Evolutionary conservation across 2,329 filamentous ascomycete species (phyloP).

Genomic region (Calonectria pauciramosa): DNA sequence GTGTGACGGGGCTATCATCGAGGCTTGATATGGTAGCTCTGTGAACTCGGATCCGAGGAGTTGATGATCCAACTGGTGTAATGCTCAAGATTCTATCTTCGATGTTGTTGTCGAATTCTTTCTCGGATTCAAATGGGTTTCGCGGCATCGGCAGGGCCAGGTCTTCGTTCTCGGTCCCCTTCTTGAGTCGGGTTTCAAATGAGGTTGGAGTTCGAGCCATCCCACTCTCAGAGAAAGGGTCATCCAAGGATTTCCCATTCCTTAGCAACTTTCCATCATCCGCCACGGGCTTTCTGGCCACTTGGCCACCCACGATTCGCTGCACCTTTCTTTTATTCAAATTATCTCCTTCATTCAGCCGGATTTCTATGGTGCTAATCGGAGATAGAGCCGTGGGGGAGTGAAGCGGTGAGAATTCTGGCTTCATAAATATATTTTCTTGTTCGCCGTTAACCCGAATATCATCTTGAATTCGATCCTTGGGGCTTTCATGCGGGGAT

Average conservation of each 20-base stretch:
- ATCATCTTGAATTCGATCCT: background rate
- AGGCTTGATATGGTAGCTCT: constrained; percentile 33
- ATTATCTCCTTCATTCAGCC: constrained; percentile 52
- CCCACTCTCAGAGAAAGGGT: constrained; percentile 47
- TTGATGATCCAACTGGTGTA: constrained; percentile 54
- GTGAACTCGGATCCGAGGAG: constrained; percentile 49
- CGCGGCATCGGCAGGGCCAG: constrained; percentile 10
- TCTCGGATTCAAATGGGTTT: constrained; percentile 54
- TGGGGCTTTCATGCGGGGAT: constrained; percentile 37
- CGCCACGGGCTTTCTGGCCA: constrained; percentile 47
- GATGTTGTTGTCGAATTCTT: constrained; percentile 54
- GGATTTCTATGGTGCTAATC: constrained; percentile 50
- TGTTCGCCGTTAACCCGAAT: background rate
- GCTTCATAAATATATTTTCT: constrained; percentile 14
- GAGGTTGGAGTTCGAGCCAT: constrained; percentile 37
- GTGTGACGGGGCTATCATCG: constrained; percentile 29
- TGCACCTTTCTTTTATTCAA: constrained; percentile 53
- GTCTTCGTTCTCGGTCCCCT: constrained; percentile 13
- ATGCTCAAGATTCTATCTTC: constrained; percentile 54
- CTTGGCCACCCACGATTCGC: constrained; percentile 47
- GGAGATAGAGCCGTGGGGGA: constrained; percentile 33
- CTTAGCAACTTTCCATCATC: constrained; percentile 47
- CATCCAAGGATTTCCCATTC: constrained; percentile 44
- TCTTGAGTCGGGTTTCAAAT: constrained; percentile 42
- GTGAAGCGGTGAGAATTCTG: constrained; percentile 17